Evolutionary conservation across 441 rosid genomes (phyloP), one percentile per base, ranked within the genome.

Genomic region (Brassica balearica): DNA sequence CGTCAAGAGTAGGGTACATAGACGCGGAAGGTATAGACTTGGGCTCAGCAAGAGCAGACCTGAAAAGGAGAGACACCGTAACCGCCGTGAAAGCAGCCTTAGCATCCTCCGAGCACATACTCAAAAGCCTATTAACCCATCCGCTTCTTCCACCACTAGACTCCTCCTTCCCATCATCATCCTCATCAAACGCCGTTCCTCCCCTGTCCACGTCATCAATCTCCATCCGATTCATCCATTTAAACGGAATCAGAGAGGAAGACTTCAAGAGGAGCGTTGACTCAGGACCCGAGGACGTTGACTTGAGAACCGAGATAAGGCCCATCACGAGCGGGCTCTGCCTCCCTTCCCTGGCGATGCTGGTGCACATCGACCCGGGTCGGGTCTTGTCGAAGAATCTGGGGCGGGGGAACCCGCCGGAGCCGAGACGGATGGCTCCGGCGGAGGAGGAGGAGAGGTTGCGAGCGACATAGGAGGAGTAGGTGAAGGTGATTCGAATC

Each of bases 71-170:
- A 81, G 84, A 88, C 23, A 95, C 98, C 8, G 97, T 95, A 15
- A 93, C 83, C 25, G 95, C 97, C 3, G 97, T 95, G 69, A 95
- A 87, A 62, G 87, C 89, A 9, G 98, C 99, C 82, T 91, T 95
- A 0, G 92, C 97, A 73, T 95, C 99, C 85, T 95, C 98, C 10
- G 99, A 92, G 80, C 91, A 92, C 9, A 51, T 29, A 53, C 77
- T 83, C 64, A 89, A 77, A 81, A 90, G n/a, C 82, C 82, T 85
- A 17, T 93, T 88, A 8, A 95, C 60, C 99, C 97, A 93, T 64
- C 91, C 85, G 43, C 85, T 82, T 55, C 82, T 82, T 55, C 82
- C 78, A 34, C 83, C 83, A n/a, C 69, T 83, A 0, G 84, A 82
- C 41, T 51, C 87, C 41, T 51, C 87, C 76, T 83, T 77, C 53